Evolutionary conservation across 2,329 filamentous ascomycete species (phyloP).

Genomic region (Aspergillus fischeri): DNA sequence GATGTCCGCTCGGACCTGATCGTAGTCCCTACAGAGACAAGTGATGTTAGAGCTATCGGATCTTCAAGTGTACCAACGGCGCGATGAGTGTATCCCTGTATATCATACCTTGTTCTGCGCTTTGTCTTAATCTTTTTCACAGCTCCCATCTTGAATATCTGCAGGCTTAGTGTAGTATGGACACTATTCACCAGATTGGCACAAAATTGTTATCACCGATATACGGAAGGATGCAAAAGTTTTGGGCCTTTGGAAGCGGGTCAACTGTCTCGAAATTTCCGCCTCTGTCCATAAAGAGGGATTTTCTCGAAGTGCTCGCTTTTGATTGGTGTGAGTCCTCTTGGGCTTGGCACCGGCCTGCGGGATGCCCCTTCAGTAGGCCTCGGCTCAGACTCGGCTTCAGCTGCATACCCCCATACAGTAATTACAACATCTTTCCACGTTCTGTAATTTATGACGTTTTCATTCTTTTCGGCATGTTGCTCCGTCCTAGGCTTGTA

Average conservation of each 20-base stretch:
- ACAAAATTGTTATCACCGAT: conserved; percentile 31
- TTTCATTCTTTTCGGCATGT: conserved; percentile 22
- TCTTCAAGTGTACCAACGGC: conserved; percentile 5
- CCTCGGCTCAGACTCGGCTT: conserved; percentile 32
- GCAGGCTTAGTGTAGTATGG: conserved; percentile 15
- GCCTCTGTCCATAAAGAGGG: conserved; percentile 21
- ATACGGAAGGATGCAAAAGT: conserved; percentile 29
- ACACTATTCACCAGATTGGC: conserved; percentile 14
- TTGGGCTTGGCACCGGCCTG: conserved; percentile 19
- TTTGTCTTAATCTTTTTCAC: conserved; percentile 67
- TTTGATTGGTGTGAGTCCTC: conserved; percentile 23
- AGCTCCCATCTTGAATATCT: conserved; percentile 58
- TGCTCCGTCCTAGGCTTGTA: conserved; percentile 13
- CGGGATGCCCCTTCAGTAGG: conserved; percentile 30
- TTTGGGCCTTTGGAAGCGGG: conserved; percentile 24
- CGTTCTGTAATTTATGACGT: conserved; percentile 28
- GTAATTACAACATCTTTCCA: conserved; percentile 13
- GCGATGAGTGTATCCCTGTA: conserved; percentile 23
- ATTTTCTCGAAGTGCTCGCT: conserved; percentile 22
- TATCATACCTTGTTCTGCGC: conserved; percentile 60
- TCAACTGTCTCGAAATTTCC: conserved; percentile 24
- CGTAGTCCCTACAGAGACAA: conserved; percentile 67
- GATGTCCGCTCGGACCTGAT: conserved; percentile 85
- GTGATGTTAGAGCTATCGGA: conserved; percentile 16
- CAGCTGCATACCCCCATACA: conserved; percentile 20